Percentiles rank a stretch among this genome's conserved stretches.
Evolutionary conservation across 257 asterid genomes (phyloP).

Genomic region (Scutellaria galericulata): DNA sequence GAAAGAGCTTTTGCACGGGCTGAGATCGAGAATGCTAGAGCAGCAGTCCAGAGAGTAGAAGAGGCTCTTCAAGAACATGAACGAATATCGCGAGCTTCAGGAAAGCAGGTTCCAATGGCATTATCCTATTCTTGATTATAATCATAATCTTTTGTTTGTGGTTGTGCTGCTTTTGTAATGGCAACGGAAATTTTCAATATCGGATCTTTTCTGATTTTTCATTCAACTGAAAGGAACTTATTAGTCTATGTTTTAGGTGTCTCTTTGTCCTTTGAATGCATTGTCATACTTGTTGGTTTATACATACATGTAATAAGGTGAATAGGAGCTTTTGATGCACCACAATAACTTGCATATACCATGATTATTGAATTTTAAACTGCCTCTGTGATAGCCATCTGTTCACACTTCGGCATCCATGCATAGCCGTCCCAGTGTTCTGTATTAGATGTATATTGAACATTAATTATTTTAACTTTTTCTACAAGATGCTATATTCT

Average conservation of each 20-base stretch:
- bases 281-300: constrained; percentile 1
- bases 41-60: constrained; percentile 95
- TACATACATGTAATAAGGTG: constrained; percentile 3
- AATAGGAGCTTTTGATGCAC: background rate
- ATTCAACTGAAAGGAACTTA: background rate
- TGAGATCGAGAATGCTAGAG: constrained; percentile 96
- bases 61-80: constrained; percentile 98
- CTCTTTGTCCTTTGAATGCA: background rate
- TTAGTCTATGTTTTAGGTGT: background rate
- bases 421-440: background rate
- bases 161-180: constrained; percentile 4
- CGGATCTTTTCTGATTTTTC: no score
- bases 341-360: background rate
- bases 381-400: background rate
- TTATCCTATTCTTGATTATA: constrained; percentile 19
- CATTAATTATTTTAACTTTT: background rate
- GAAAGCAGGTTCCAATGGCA: constrained; percentile 73
- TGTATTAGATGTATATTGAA: background rate
- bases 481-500: constrained; percentile 27
- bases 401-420: background rate
- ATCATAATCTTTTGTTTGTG: background rate
- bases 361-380: background rate
- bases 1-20: constrained; percentile 92
- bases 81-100: constrained; percentile 73
- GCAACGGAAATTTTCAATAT: background rate